Evolutionary conservation across 352 stramenopile species (phyloP), one percentile per base, ranked within the genome.

Genomic region (Elongisporangium anandrum): DNA sequence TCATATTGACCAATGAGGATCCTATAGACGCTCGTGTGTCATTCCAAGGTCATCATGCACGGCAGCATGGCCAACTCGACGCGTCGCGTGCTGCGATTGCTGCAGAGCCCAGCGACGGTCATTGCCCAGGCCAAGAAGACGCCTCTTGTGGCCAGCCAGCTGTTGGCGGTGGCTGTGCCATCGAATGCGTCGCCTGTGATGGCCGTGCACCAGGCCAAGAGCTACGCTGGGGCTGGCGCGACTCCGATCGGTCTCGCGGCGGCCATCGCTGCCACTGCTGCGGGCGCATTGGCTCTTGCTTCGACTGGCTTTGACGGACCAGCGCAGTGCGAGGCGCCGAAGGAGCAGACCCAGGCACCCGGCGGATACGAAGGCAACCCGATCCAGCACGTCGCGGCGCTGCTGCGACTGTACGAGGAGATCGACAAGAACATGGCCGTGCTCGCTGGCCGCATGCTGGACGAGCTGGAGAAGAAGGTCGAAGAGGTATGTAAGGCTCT

Each of bases 341-440:
- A 45, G 51, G 52, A 24, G 26, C 21, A 26, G n/a, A 21, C 59
- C 10, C 13, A 58, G 3, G 56, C 34, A 1, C 56, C 74, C 55
- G 66, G 66, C 8, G 71, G 62, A 0, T 85, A 86, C 60, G 70
- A 52, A 9, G 79, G 74, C 52, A 92, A 87, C 59, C 79, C 80
- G 50, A 86, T 92, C 63, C 80, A 90, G 65, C 75, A 90, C 41
- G 79, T 90, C 23, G 70, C 74, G 51, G 72, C 78, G 55, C 65
- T 92, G 58, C 72, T 92, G 54, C 77, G 74, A 23, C 66, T 92
- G 55, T 92, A 92, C 65, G 80, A 90, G 20, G 77, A 92, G 66
- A 92, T 92, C 60, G 83, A 92, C 70, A 75, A 87, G 66, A 92
- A 92, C 70, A 92, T 92, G 83, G 81, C 77, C 50, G 76, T 90